Evolutionary conservation across 805 yeast genomes (phyloP).

Genomic region (Candida golubevii): DNA sequence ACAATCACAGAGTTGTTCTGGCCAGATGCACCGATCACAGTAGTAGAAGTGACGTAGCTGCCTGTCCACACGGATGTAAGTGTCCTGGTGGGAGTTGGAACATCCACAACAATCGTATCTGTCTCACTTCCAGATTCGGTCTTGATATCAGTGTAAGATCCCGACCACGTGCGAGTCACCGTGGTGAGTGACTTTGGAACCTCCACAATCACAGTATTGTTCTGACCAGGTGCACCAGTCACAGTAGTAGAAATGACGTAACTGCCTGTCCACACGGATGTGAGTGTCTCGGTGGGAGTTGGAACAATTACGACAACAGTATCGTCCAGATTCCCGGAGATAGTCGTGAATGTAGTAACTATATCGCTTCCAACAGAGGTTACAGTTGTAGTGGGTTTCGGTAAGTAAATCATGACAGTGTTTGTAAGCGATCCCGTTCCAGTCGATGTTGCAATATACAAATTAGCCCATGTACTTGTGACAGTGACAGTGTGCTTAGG

Average conservation of each 20-base stretch:
- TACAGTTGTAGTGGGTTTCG: conserved; percentile 7
- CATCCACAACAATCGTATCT: conserved; percentile 2
- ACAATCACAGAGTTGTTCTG: conserved; percentile 12
- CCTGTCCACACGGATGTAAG: conserved; percentile 9
- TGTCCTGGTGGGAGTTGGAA: conserved; percentile 6
- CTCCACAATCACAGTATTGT: conserved; percentile 14
- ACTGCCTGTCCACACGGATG: conserved; percentile 7
- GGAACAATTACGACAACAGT: conserved; percentile 11
- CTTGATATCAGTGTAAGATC: conserved; percentile 5
- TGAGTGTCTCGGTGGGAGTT: conserved; percentile 6
- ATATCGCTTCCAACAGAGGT: conserved; percentile 8
- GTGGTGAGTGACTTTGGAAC: conserved; percentile 18
- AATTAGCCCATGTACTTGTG: conserved; percentile 13
- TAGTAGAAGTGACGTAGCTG: neutral
- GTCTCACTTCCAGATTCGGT: conserved; percentile 11
- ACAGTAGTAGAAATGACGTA: neutral
- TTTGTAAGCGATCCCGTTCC: neutral
- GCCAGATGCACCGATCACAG: conserved; percentile 6
- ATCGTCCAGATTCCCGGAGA: neutral
- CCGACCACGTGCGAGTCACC: conserved; percentile 16
- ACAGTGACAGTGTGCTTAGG: conserved; percentile 15
- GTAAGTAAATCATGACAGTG: conserved; percentile 10
- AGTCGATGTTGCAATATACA: conserved; percentile 13
- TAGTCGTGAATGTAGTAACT: neutral
- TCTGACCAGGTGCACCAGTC: conserved; percentile 6